A percentile compares a stretch with the other conserved stretches of the same genome.
These are phyloP conservation scores for Saccharomyces pastorianus DNA, from an alignment of 1,139 yeast genomes.

Conservation along the genomic window DNA sequence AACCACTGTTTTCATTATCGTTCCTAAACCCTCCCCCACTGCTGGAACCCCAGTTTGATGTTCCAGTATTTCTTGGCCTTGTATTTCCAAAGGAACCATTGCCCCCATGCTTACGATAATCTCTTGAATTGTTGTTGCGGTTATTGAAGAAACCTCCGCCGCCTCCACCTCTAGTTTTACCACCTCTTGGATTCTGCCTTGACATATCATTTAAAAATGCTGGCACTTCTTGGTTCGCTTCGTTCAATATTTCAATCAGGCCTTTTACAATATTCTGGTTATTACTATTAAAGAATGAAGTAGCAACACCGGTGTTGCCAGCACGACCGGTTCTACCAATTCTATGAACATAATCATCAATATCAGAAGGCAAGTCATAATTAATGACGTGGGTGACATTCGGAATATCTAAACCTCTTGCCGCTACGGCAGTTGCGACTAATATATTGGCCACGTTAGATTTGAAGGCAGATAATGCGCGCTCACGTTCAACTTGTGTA, in stretches of 20 bases:
- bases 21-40: constrained; percentile 3
- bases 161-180: constrained; percentile 49
- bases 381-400: constrained; percentile 94
- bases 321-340: constrained; percentile 99
- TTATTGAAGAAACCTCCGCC: constrained; percentile 13
- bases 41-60: constrained; percentile 10
- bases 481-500: constrained; percentile 94
- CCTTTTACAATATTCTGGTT: constrained; percentile 85
- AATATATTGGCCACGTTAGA: constrained; percentile 55
- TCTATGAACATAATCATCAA: constrained; percentile 97
- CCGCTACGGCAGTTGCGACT: constrained; percentile 92
- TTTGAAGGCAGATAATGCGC: constrained; percentile 68
- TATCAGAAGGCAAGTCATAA: constrained; percentile 91
- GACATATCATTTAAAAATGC: constrained; percentile 69
- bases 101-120: constrained; percentile 43
- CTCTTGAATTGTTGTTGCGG: constrained; percentile 37
- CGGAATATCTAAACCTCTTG: constrained; percentile 96
- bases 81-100: constrained; percentile 30
- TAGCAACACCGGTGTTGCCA: constrained; percentile 95
- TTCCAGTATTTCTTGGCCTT: constrained; percentile 23
- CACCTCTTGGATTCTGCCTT: constrained; percentile 63
- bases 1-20: constrained; percentile 29
- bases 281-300: constrained; percentile 93
- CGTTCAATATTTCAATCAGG: constrained; percentile 73
- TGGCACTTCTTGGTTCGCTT: constrained; percentile 97